Percentiles rank a stretch among this genome's conserved stretches.
phyloP scores from a whole-genome alignment of 805 yeast genomes.

The Phaffomyces thermotolerans region DNA sequence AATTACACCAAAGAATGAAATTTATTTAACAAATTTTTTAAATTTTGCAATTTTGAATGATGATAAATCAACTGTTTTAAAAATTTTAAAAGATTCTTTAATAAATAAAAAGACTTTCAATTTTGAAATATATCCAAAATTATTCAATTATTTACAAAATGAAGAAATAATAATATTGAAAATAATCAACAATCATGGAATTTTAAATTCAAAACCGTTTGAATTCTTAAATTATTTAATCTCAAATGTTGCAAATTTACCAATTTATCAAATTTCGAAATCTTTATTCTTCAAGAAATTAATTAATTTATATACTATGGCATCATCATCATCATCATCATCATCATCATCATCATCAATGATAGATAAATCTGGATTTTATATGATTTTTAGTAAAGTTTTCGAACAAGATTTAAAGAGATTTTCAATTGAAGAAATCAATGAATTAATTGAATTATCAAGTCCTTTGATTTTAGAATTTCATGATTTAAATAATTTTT shows the following conservation, averaged over 20 bases:
- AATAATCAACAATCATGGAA: conserved; percentile 30
- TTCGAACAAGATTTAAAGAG: conserved; percentile 16
- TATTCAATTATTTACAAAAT: conserved; percentile 27
- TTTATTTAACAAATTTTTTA: conserved; percentile 15
- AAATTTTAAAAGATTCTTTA: conserved; percentile 32
- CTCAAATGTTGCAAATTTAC: conserved; percentile 16
- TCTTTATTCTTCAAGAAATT: conserved; percentile 27
- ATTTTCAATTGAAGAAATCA: conserved; percentile 16
- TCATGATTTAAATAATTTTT: conserved; percentile 28
- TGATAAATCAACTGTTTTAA: conserved; percentile 27
- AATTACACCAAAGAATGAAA: conserved; percentile 13
- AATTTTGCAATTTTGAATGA: conserved; percentile 12
- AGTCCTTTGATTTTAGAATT: conserved; percentile 30
- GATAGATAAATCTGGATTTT: conserved; percentile 26
- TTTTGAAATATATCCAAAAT: conserved; percentile 24
- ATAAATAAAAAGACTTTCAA: conserved; percentile 28
- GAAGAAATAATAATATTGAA: conserved; percentile 25
- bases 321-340: not conserved
- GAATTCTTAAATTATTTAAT: conserved; percentile 24
- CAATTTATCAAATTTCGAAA: conserved; percentile 17
- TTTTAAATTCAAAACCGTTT: conserved; percentile 17
- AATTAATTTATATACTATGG: conserved; percentile 14
- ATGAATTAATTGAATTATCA: conserved; percentile 25
- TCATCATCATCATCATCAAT: not conserved
- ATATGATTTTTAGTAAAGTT: conserved; percentile 24